A percentile compares a stretch with the other conserved stretches of the same genome.
Evolutionary conservation across 805 yeast species (phyloP).

Genomic region (Danielia reshetovae): DNA sequence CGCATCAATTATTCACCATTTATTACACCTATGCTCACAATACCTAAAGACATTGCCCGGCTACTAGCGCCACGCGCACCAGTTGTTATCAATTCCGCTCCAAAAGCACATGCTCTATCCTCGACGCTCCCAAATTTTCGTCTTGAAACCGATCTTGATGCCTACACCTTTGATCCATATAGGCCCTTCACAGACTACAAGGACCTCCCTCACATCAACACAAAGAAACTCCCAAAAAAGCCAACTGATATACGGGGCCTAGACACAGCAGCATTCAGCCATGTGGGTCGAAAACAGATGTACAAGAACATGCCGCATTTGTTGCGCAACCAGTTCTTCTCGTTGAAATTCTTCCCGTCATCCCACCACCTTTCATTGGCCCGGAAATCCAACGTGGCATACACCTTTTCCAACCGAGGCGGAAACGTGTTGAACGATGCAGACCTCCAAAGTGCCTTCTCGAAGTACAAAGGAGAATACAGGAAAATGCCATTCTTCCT

Average conservation of each 20-base stretch:
- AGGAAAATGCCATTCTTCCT: constrained; percentile 19
- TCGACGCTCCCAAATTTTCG: too few species aligned
- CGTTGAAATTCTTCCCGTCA: constrained; percentile 27
- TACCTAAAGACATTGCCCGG: too few species aligned
- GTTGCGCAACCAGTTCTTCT: constrained; percentile 19
- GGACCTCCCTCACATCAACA: constrained; percentile 13
- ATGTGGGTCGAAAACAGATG: constrained; percentile 8
- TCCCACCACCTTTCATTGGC: constrained; percentile 23
- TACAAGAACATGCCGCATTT: constrained; percentile 15
- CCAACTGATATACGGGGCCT: constrained; percentile 36
- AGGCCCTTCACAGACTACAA: too few species aligned
- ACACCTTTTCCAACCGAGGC: constrained; percentile 28
- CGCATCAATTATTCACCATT: too few species aligned
- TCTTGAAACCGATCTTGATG: too few species aligned
- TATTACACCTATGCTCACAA: too few species aligned
- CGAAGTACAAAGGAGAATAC: constrained; percentile 28
- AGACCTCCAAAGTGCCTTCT: constrained; percentile 17
- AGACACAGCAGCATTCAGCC: constrained; percentile 19
- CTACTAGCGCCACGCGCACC: too few species aligned
- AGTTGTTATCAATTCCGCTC: too few species aligned
- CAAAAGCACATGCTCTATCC: too few species aligned
- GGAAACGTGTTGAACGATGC: constrained; percentile 25
- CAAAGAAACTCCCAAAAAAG: constrained; percentile 18
- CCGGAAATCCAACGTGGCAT: constrained; percentile 38
- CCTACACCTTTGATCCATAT: too few species aligned